Base-by-base conservation (phyloP, 2,329 filamentous ascomycete genomes). In the Colletotrichum filicis region DNA sequence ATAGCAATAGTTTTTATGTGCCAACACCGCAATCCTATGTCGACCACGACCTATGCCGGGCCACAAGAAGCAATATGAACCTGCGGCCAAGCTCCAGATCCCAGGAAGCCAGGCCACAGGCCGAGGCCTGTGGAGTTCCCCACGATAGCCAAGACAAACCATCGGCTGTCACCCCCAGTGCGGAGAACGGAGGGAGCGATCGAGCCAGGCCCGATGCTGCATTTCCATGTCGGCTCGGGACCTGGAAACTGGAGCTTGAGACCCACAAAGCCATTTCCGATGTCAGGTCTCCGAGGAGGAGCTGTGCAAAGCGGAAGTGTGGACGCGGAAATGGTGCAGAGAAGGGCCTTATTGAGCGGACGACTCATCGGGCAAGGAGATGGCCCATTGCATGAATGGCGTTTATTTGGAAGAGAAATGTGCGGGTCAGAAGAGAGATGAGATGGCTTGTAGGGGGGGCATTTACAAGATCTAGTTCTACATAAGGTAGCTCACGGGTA, bases 401-500 rank as follows among this genome's bases (percentile, higher is more conserved):
- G 66, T 73, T 71, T 35, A 65, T 46, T 22, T n/a, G 49, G 49
- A 19, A 28, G 35, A 5, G 35, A 30, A 28, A 46, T 16, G 14
- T 35, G 42, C 32, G 5, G 46, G 32, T 35, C 12, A 49, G 46
- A 42, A 35, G 53, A 55, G 26, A 26, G 53, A 26, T n/a, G 59
- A 56, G 55, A 49, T 56, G 56, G 57, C 49, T 46, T 56, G 35
- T 16, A 42, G 28, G 46, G 60, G 60, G 16, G 57, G 49, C 32
- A 73, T 70, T 66, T 52, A 69, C 66, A 59, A 65, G 46, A 70
- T 66, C 35, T 65, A 49, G n/a, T 60, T 37, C 24, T 32, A 65
- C 30, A 35, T 32, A 32, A 35, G 32, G 32, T 56, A 65, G 56
- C 22, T 61, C 28, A 28, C 59, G 53, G 46, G 32, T 22, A 26